A percentile compares a stretch with the other conserved stretches of the same genome.
Conservation (phyloP, 495 filamentous ascomycete species). For the Penicillium argentinense region DNA sequence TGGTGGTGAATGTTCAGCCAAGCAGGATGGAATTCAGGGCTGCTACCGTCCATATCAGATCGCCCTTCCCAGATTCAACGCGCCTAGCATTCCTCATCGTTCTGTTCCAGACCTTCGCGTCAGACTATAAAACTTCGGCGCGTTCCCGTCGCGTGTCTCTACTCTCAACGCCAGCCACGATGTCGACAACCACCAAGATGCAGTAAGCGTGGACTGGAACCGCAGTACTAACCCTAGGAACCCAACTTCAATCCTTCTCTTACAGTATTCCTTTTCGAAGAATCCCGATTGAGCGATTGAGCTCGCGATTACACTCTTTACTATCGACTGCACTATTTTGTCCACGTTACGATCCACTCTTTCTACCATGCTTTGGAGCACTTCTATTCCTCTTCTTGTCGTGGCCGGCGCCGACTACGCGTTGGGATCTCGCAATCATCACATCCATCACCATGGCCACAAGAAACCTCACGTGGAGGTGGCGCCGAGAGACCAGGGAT, state of each 20-base stretch:
- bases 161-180: not conserved
- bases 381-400: constrained; percentile 20
- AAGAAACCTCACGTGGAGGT: constrained; percentile 7
- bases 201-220: constrained; percentile 1
- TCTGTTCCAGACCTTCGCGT: constrained; percentile 13
- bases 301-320: not conserved
- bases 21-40: constrained; percentile 27
- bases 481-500: constrained; percentile 7
- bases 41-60: constrained; percentile 20
- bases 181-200: constrained; percentile 8
- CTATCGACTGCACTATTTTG: not conserved
- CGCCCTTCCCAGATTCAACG: constrained; percentile 16
- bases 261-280: no score
- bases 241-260: constrained; percentile 1
- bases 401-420: constrained; percentile 19
- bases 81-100: constrained; percentile 23
- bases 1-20: constrained; percentile 1
- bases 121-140: constrained; percentile 17
- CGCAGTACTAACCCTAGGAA: no score
- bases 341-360: not conserved
- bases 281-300: no score
- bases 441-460: constrained; percentile 17
- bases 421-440: constrained; percentile 23
- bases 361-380: constrained; percentile 30
- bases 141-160: constrained; percentile 8